Percentiles rank a stretch among this genome's conserved stretches.
phyloP scores from a whole-genome alignment of 1,139 yeast genomes.

The Hanseniaspora sp. region DNA sequence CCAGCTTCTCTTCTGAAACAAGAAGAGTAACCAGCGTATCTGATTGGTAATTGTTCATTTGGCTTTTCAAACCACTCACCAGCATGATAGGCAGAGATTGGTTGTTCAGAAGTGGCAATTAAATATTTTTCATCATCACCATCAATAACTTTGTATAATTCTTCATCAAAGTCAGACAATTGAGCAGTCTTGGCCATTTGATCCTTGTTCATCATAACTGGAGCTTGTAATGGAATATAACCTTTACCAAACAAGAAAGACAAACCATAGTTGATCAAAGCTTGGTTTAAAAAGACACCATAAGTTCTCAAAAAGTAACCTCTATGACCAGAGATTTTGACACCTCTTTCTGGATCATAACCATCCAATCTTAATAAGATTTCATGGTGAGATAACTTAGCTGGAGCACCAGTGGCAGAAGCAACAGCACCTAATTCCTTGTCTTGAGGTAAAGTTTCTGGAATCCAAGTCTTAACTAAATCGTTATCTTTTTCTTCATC shows the following conservation, averaged over 20 bases:
- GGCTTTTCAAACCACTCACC: conserved; percentile 99
- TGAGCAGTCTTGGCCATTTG: conserved; percentile 99
- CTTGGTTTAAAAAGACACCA: conserved; percentile 96
- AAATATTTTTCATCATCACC: conserved; percentile 96
- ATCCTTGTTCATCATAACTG: conserved; percentile 99
- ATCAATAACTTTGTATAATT: conserved; percentile 87
- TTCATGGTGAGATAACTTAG: conserved; percentile 87
- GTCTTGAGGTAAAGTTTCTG: conserved; percentile 37
- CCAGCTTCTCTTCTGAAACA: conserved; percentile 99
- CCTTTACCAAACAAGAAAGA: conserved; percentile 68
- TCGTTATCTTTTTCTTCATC: conserved; percentile 84
- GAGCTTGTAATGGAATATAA: conserved; percentile 90
- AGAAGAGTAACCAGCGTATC: conserved; percentile 94
- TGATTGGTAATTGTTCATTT: conserved; percentile 86
- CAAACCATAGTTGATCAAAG: conserved; percentile 90
- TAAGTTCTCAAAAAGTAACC: conserved; percentile 91
- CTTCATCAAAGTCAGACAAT: conserved; percentile 95
- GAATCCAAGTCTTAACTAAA: conserved; percentile 77
- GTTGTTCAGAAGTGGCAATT: conserved; percentile 98
- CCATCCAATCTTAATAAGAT: conserved; percentile 89
- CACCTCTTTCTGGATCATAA: conserved; percentile 98
- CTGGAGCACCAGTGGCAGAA: conserved; percentile 63
- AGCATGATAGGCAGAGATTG: conserved; percentile 94
- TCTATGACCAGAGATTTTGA: conserved; percentile 94
- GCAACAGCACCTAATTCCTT: conserved; percentile 52